phyloP scores from a whole-genome alignment of 2,329 filamentous ascomycete species.

The Aspergillus phoenicis region DNA sequence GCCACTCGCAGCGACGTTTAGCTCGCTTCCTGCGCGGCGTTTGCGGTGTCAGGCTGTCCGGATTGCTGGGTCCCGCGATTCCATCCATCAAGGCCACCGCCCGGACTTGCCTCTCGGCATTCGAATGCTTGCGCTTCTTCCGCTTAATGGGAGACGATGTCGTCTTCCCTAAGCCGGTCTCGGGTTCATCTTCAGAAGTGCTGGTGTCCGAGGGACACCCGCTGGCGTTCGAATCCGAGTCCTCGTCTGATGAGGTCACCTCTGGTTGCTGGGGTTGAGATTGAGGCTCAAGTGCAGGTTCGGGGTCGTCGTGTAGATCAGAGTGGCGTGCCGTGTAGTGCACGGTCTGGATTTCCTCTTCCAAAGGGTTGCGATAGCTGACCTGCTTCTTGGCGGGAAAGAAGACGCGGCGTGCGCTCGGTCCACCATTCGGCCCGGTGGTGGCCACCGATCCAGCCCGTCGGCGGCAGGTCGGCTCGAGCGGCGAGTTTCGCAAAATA shows the following conservation, averaged over 20 bases:
- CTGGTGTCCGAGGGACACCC: slow-evolving; percentile 32
- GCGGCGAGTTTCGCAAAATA: slow-evolving; percentile 52
- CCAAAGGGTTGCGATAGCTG: slow-evolving; percentile 57
- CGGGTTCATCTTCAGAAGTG: slow-evolving; percentile 37
- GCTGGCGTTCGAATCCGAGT: slow-evolving; percentile 34
- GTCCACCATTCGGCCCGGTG: slow-evolving; percentile 38
- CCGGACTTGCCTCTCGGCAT: slow-evolving; percentile 41
- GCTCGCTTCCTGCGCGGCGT: slow-evolving; percentile 57
- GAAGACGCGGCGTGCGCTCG: slow-evolving; percentile 38
- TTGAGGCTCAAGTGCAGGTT: slow-evolving; percentile 28
- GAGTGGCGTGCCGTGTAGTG: slow-evolving; percentile 59
- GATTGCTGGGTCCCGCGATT: slow-evolving; percentile 49
- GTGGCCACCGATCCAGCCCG: slow-evolving; percentile 45
- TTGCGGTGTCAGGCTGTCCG: slow-evolving; percentile 45
- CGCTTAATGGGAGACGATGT: slow-evolving; percentile 30
- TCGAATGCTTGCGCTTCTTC: slow-evolving; percentile 40
- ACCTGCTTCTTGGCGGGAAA: slow-evolving; percentile 62
- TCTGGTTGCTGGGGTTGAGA: slow-evolving; percentile 15
- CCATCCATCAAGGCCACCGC: slow-evolving; percentile 44
- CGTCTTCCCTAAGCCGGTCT: slow-evolving; percentile 12
- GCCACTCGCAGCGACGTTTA: slow-evolving; percentile 59
- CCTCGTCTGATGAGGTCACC: slow-evolving; percentile 25
- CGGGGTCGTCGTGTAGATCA: slow-evolving; percentile 47
- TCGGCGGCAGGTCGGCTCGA: slow-evolving; percentile 38
- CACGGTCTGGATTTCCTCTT: slow-evolving; percentile 61